phyloP scores from a whole-genome alignment of 2,329 filamentous ascomycete genomes.

The Amauroascus verrucosus region DNA sequence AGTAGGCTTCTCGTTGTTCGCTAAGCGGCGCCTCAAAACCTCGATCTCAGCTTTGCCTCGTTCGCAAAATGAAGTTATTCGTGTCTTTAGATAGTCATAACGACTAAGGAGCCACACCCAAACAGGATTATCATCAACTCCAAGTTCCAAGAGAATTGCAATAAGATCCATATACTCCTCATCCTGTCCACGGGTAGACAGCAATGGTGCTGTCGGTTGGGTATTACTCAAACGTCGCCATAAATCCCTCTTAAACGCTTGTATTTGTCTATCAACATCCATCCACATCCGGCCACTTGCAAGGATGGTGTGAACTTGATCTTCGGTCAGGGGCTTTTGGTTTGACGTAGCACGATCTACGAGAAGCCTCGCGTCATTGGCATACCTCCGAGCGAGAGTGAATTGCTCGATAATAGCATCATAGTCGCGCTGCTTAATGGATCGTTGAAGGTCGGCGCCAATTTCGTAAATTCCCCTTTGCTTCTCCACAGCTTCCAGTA shows the following conservation, averaged over 20 bases:
- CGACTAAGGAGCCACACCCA: slow-evolving; percentile 90
- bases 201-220: slow-evolving; percentile 47
- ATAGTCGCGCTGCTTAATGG: slow-evolving; percentile 84
- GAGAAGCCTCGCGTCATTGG: slow-evolving; percentile 64
- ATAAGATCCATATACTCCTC: slow-evolving; percentile 93
- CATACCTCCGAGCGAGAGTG: slow-evolving; percentile 67
- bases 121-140: slow-evolving; percentile 90
- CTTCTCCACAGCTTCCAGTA: slow-evolving; percentile 64
- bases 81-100: slow-evolving; percentile 79
- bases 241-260: slow-evolving; percentile 75
- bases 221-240: slow-evolving; percentile 71
- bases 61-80: slow-evolving; percentile 69
- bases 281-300: slow-evolving; percentile 90
- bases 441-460: slow-evolving; percentile 64
- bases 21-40: slow-evolving; percentile 71
- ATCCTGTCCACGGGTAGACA: slow-evolving; percentile 43
- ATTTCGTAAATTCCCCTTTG: slow-evolving; percentile 76
- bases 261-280: slow-evolving; percentile 79
- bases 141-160: slow-evolving; percentile 76
- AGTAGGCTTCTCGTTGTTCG: slow-evolving; percentile 60
- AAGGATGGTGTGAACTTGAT: slow-evolving; percentile 74
- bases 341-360: slow-evolving; percentile 47
- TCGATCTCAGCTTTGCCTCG: slow-evolving; percentile 88
- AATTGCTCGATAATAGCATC: slow-evolving; percentile 82
- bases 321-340: slow-evolving; percentile 55